Percentiles rank a stretch among this genome's conserved stretches.
These are phyloP conservation scores for Amylocystis lapponica DNA, from an alignment of 768 basidiomycete species.

Conservation along the genomic window DNA sequence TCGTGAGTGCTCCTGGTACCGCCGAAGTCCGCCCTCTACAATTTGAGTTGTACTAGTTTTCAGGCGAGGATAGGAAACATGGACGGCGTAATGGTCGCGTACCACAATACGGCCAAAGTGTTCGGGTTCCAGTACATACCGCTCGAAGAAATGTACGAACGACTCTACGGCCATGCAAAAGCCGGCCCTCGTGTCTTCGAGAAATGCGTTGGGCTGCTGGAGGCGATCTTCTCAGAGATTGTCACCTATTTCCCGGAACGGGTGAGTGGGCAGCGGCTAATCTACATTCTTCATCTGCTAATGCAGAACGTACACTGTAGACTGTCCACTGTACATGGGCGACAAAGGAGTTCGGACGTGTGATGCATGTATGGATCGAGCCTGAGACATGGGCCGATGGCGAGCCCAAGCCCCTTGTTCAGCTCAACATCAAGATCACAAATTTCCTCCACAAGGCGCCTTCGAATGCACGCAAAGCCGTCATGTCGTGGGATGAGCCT, in stretches of 20 bases:
- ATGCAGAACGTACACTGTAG: constrained; percentile 26
- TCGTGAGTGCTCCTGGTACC: constrained; percentile 39
- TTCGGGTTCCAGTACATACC: constrained; percentile 95
- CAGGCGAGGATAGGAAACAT: constrained; percentile 96
- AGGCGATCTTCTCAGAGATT: constrained; percentile 56
- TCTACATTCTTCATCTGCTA: background rate
- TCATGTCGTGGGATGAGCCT: constrained; percentile 2
- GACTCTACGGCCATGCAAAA: constrained; percentile 58
- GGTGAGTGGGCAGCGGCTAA: constrained; percentile 36
- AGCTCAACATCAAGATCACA: constrained; percentile 46
- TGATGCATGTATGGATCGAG: constrained; percentile 63
- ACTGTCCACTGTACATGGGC: constrained; percentile 59
- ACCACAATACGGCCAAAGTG: constrained; percentile 80
- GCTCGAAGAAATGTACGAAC: constrained; percentile 80
- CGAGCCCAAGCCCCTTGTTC: constrained; percentile 44
- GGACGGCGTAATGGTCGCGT: constrained; percentile 90
- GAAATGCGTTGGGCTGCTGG: constrained; percentile 66
- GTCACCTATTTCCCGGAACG: constrained; percentile 55
- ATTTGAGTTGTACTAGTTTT: constrained; percentile 44
- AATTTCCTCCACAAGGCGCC: constrained; percentile 40
- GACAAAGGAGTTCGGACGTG: constrained; percentile 35
- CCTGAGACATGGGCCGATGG: constrained; percentile 46
- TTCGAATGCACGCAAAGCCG: constrained; percentile 24
- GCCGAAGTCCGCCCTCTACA: background rate
- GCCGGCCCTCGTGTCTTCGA: constrained; percentile 73